These are phyloP conservation scores for Trypanosoma melophagium DNA, from an alignment of 208 protist genomes.

Conservation along the genomic window DNA sequence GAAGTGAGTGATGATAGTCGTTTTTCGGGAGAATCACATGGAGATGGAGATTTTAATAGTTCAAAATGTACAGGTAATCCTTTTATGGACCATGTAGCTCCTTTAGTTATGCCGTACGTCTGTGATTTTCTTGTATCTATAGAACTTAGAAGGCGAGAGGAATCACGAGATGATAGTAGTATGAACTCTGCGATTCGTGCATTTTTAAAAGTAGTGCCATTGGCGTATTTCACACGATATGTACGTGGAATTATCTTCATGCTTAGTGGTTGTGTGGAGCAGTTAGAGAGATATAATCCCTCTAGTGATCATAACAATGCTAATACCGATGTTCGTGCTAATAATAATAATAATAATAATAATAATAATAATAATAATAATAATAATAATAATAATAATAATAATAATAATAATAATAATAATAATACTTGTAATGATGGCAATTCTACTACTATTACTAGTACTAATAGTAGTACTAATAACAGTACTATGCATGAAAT, in stretches of 20 bases:
- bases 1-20: neutral
- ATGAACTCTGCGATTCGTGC: constrained; percentile 7
- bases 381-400: too few species aligned
- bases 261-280: neutral
- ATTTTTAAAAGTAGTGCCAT: constrained; percentile 15
- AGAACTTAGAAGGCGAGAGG: neutral
- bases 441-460: too few species aligned
- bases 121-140: constrained; percentile 28
- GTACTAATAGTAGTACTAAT: too few species aligned
- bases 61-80: neutral
- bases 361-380: too few species aligned
- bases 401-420: too few species aligned
- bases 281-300: neutral
- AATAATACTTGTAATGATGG: too few species aligned
- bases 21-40: neutral
- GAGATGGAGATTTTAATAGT: neutral
- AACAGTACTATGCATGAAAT: too few species aligned
- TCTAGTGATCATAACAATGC: neutral
- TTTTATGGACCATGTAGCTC: constrained; percentile 16
- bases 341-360: too few species aligned
- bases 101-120: constrained; percentile 22
- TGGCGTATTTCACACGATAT: constrained; percentile 23
- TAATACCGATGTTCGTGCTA: too few species aligned
- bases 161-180: neutral
- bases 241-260: constrained; percentile 16